These are phyloP conservation scores for Ogataea henricii DNA, from an alignment of 805 yeast species.

Conservation along the genomic window DNA sequence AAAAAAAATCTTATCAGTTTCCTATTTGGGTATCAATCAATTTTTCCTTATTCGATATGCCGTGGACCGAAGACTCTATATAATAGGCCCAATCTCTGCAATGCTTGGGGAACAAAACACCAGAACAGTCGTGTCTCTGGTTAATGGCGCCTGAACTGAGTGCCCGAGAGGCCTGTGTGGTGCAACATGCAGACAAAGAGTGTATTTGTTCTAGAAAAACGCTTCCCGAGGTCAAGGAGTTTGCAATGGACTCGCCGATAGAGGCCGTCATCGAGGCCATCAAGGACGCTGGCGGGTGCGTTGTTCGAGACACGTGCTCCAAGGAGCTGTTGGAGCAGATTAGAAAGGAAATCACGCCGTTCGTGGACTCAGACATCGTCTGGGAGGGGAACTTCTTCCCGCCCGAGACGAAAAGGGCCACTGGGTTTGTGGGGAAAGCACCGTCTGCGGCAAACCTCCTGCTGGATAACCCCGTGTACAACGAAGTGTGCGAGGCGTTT, in stretches of 20 bases:
- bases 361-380: constrained; percentile 23
- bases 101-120: too few relatives aligned
- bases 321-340: constrained; percentile 18
- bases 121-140: background rate
- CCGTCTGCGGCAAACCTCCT: constrained; percentile 21
- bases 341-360: constrained; percentile 26
- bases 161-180: background rate
- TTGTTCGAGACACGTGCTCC: constrained; percentile 24
- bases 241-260: constrained; percentile 13
- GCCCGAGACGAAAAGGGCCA: constrained; percentile 26
- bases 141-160: too few relatives aligned
- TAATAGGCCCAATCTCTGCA: too few relatives aligned
- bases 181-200: background rate
- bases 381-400: constrained; percentile 33
- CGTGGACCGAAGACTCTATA: background rate
- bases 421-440: constrained; percentile 27
- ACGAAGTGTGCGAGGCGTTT: constrained; percentile 24
- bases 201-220: constrained; percentile 7
- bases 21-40: background rate
- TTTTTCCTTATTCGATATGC: background rate
- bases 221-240: constrained; percentile 10
- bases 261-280: constrained; percentile 18
- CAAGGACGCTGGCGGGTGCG: constrained; percentile 30
- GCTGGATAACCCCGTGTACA: constrained; percentile 21
- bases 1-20: background rate